Evolutionary conservation across 192 early-diverging fungal species (phyloP).

Genomic region (Coemansia sp.): DNA sequence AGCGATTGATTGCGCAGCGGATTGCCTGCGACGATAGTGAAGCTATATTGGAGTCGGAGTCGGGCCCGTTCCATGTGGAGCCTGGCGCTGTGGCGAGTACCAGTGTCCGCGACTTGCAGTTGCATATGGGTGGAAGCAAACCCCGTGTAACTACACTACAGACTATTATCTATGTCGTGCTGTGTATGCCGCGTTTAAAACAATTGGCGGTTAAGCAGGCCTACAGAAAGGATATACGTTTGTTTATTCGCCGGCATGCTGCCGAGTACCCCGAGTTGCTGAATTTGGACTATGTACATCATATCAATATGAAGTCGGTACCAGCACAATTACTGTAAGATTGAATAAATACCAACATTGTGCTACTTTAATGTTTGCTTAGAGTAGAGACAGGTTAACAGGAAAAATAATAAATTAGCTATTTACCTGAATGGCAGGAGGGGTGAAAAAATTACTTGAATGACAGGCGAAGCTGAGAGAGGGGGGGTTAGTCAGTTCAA

Average conservation of each 20-base stretch:
- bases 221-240: conserved; percentile 15
- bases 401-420: no score
- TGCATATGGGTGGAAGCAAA: conserved; percentile 34
- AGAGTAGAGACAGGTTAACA: no score
- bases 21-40: conserved; percentile 32
- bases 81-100: conserved; percentile 8
- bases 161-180: conserved; percentile 32
- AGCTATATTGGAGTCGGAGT: neutral
- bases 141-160: conserved; percentile 25
- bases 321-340: neutral
- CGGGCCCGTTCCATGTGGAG: neutral
- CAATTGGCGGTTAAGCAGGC: conserved; percentile 30
- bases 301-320: conserved; percentile 19
- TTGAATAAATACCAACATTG: neutral
- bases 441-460: no score
- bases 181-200: conserved; percentile 23
- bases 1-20: conserved; percentile 25
- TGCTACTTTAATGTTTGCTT: neutral
- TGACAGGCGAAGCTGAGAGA: no score
- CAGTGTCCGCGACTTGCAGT: conserved; percentile 22
- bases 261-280: conserved; percentile 12
- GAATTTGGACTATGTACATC: conserved; percentile 19
- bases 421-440: no score
- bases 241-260: neutral
- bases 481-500: no score